A percentile compares a stretch with the other conserved stretches of the same genome.
Evolutionary conservation across 2,329 filamentous ascomycete genomes (phyloP).

Genomic region (Trichoderma gracile): DNA sequence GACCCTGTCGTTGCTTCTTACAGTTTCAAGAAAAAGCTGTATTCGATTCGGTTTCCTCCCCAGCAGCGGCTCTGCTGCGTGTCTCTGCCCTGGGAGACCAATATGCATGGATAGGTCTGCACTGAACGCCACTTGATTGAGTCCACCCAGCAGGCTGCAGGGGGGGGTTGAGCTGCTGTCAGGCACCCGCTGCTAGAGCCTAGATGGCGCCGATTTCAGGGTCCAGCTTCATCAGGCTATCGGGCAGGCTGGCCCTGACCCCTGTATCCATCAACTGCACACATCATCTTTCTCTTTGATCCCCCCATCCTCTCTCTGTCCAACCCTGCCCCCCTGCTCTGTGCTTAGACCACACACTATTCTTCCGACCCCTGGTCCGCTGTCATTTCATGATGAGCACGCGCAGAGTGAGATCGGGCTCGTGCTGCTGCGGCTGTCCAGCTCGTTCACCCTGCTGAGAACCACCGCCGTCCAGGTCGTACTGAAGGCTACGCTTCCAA

Average conservation of each 20-base stretch:
- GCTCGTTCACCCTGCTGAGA: not conserved
- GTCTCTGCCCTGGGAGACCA: not conserved
- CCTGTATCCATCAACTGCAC: not conserved
- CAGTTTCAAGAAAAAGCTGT: too few species aligned
- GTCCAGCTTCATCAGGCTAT: conserved; percentile 1
- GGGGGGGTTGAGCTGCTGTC: not conserved
- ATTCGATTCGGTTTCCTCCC: too few species aligned
- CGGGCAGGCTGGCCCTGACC: not conserved
- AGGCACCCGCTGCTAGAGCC: conserved; percentile 20
- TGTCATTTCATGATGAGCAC: not conserved
- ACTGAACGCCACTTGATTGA: not conserved
- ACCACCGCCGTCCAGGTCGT: conserved; percentile 7
- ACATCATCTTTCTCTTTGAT: not conserved
- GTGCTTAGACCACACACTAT: not conserved
- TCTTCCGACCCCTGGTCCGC: not conserved
- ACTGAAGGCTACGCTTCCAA: conserved; percentile 1
- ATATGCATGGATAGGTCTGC: conserved; percentile 10
- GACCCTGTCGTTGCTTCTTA: too few species aligned
- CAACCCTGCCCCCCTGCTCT: not conserved
- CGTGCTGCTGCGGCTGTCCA: not conserved
- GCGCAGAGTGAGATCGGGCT: not conserved
- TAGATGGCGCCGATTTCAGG: conserved; percentile 2
- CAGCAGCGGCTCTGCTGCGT: not conserved
- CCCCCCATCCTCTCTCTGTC: not conserved
- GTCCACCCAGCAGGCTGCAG: not conserved